Conservation (phyloP, 345 rosid species). For the Ailanthus altissimus region DNA sequence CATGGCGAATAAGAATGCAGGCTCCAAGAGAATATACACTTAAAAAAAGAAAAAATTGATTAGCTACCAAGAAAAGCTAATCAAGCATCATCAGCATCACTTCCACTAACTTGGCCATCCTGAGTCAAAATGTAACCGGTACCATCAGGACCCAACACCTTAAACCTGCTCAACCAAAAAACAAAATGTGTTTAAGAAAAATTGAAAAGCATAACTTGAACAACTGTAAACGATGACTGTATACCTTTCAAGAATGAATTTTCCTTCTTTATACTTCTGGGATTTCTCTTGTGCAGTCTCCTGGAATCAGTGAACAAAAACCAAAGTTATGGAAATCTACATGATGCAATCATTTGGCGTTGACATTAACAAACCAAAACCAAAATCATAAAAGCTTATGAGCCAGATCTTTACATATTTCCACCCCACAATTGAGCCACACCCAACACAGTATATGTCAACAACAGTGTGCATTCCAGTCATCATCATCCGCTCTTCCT, state of each 20-base stretch:
- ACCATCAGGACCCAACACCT: constrained; percentile 68
- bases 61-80: constrained; percentile 4
- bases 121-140: constrained; percentile 36
- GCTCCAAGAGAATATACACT: constrained; percentile 27
- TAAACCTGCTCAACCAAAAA: constrained; percentile 51
- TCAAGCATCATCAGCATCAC: constrained; percentile 56
- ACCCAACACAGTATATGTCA: constrained; percentile 74
- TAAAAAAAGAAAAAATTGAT: background rate
- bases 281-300: constrained; percentile 53
- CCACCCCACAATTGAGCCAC: constrained; percentile 88
- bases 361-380: constrained; percentile 11
- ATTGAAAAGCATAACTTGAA: constrained; percentile 13
- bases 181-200: constrained; percentile 1
- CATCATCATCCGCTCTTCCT: constrained; percentile 68
- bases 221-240: background rate
- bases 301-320: constrained; percentile 34
- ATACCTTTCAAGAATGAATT: constrained; percentile 74
- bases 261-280: constrained; percentile 84
- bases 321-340: background rate
- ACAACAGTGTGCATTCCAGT: constrained; percentile 83
- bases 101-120: constrained; percentile 45
- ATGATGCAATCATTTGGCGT: background rate
- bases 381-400: background rate
- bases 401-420: constrained; percentile 60
- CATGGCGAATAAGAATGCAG: background rate